These are phyloP conservation scores for Suillus tomentosus DNA, from an alignment of 768 basidiomycete species.

Conservation along the genomic window DNA sequence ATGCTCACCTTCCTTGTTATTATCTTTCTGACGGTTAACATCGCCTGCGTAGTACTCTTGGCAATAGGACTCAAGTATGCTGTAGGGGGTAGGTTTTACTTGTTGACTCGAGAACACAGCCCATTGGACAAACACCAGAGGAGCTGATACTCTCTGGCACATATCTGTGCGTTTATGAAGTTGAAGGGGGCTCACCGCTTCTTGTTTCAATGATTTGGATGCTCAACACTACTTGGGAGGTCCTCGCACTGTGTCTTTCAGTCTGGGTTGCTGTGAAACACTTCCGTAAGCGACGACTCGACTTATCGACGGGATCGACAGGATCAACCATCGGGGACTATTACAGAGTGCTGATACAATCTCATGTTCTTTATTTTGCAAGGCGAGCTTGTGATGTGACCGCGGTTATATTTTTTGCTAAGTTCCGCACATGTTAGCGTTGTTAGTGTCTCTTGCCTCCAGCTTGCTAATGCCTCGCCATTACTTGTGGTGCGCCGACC, in stretches of 20 bases:
- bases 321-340: neutral
- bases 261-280: neutral
- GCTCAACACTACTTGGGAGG: neutral
- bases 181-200: neutral
- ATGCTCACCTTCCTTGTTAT: neutral
- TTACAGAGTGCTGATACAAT: neutral
- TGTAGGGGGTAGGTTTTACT: neutral
- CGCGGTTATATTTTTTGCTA: neutral
- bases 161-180: neutral
- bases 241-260: neutral
- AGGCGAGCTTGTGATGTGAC: neutral
- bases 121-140: neutral
- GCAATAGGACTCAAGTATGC: neutral
- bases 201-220: neutral
- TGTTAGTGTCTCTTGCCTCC: neutral
- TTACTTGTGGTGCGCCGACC: neutral
- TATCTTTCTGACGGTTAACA: neutral
- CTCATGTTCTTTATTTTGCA: neutral
- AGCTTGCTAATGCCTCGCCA: neutral
- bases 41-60: neutral
- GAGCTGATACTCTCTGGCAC: neutral
- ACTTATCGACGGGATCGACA: neutral
- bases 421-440: neutral
- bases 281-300: neutral
- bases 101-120: neutral